These are phyloP conservation scores for Marasmius fiardii DNA, from an alignment of 1,284 basidiomycete genomes.

Conservation along the genomic window DNA sequence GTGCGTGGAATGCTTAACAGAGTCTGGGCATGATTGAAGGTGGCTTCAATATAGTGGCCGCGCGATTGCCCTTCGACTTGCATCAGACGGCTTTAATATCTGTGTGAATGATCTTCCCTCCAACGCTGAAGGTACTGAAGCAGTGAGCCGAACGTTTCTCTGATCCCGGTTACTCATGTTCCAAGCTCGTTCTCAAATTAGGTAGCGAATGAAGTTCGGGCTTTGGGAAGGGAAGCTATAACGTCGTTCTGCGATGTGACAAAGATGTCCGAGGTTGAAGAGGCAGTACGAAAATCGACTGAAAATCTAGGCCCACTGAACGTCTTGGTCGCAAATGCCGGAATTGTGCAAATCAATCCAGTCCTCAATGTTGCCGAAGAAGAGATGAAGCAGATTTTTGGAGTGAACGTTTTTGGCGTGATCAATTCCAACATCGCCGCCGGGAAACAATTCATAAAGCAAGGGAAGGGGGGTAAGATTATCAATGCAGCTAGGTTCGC, in stretches of 20 bases:
- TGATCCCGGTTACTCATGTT: neutral
- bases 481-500: conserved; percentile 14
- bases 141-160: neutral
- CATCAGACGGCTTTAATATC: conserved; percentile 11
- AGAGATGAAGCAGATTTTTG: conserved; percentile 12
- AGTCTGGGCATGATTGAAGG: neutral
- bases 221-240: conserved; percentile 9
- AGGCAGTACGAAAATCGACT: conserved; percentile 10
- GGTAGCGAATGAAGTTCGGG: conserved; percentile 12
- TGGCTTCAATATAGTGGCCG: conserved; percentile 4
- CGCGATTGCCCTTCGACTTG: conserved; percentile 11
- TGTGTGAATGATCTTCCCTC: conserved; percentile 12
- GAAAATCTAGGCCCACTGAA: conserved; percentile 10
- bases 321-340: conserved; percentile 16
- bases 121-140: conserved; percentile 4
- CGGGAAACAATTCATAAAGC: conserved; percentile 14
- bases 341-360: conserved; percentile 12
- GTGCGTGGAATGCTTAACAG: conserved; percentile 1
- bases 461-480: conserved; percentile 14
- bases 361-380: conserved; percentile 9
- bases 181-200: neutral
- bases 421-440: conserved; percentile 9
- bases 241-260: conserved; percentile 11
- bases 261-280: conserved; percentile 11
- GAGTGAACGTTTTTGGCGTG: conserved; percentile 12